Evolutionary conservation across 306 rosid genomes (phyloP).

Genomic region (Phaseolus lunatus): DNA sequence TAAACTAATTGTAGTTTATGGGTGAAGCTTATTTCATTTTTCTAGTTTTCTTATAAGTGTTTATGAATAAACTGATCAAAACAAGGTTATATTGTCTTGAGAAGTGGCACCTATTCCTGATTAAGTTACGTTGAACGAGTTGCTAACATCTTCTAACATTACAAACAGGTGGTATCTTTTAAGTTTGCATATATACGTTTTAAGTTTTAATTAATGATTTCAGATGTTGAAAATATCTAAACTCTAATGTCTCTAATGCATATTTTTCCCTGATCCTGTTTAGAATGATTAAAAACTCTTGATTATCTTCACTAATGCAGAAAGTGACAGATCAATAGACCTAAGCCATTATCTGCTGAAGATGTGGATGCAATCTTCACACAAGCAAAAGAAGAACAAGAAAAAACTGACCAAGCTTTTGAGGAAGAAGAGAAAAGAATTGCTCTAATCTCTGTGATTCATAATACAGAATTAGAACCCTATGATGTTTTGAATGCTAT

Average conservation of each 20-base stretch:
- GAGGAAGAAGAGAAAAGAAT: slow-evolving; percentile 64
- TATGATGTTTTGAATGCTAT: slow-evolving; percentile 42
- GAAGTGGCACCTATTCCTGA: not conserved
- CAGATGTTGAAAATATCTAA: slow-evolving; percentile 19
- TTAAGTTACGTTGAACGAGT: slow-evolving; percentile 16
- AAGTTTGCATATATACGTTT: not conserved
- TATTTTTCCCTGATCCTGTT: slow-evolving; percentile 5
- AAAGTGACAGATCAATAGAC: slow-evolving; percentile 82
- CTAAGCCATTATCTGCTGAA: slow-evolving; percentile 67
- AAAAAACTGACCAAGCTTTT: slow-evolving; percentile 68
- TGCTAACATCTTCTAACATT: slow-evolving; percentile 10
- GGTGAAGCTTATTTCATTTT: too few relatives aligned
- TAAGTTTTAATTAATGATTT: slow-evolving; percentile 12
- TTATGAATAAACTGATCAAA: not conserved
- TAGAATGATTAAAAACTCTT: slow-evolving; percentile 28
- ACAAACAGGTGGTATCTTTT: not conserved
- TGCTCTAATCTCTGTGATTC: slow-evolving; percentile 41
- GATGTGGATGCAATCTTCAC: slow-evolving; percentile 79
- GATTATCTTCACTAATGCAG: slow-evolving; percentile 51
- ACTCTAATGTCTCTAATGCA: not conserved
- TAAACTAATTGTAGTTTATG: not conserved
- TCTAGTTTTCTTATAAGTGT: too few relatives aligned
- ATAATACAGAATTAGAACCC: slow-evolving; percentile 41
- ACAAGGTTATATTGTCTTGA: not conserved
- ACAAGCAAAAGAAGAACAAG: slow-evolving; percentile 83